These are phyloP conservation scores for Atalantia buxifolia DNA, from an alignment of 345 rosid genomes.

Conservation along the genomic window DNA sequence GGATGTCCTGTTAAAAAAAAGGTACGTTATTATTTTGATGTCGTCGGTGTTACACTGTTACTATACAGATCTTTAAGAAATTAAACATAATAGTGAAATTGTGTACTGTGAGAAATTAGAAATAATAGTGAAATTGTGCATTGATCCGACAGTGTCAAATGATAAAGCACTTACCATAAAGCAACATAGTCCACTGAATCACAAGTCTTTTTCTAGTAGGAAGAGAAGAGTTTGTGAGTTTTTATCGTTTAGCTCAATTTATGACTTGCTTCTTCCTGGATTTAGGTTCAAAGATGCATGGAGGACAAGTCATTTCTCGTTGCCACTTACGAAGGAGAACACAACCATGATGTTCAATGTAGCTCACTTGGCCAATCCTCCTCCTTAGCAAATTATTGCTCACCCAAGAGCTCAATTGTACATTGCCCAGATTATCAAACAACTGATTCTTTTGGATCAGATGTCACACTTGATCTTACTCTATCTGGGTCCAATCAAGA, in stretches of 20 bases:
- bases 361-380: background rate
- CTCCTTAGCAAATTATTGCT: background rate
- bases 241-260: too few species aligned
- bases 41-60: too few species aligned
- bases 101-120: too few species aligned
- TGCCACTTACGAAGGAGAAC: constrained; percentile 62
- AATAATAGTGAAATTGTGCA: too few species aligned
- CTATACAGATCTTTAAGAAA: too few species aligned
- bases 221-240: too few species aligned
- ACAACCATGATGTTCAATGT: constrained; percentile 37
- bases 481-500: constrained; percentile 20
- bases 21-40: constrained; percentile 20
- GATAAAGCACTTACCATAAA: too few species aligned
- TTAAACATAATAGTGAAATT: too few species aligned
- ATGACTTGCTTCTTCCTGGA: background rate
- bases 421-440: background rate
- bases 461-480: constrained; percentile 29
- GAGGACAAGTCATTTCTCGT: constrained; percentile 40
- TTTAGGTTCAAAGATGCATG: constrained; percentile 49
- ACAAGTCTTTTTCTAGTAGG: too few species aligned
- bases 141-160: too few species aligned
- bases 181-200: too few species aligned
- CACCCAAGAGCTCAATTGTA: background rate
- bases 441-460: background rate
- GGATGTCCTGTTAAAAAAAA: constrained; percentile 61